phyloP scores from a whole-genome alignment of 257 asterid genomes.

The Solanum chiquidenum region DNA sequence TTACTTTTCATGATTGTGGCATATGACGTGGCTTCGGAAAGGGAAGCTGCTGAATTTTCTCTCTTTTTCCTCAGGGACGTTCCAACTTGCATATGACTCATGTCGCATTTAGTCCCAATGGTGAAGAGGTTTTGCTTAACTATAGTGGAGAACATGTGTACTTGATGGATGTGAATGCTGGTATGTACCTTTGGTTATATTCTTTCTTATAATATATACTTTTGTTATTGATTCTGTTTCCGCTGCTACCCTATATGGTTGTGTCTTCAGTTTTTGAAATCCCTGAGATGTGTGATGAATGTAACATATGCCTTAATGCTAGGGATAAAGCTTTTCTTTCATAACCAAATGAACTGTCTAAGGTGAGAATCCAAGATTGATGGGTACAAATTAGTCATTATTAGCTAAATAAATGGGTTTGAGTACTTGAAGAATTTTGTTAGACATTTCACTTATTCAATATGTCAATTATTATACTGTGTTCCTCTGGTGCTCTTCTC shows the following conservation, averaged over 20 bases:
- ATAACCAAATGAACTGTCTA: neutral
- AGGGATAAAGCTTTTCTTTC: neutral
- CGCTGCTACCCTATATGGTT: neutral
- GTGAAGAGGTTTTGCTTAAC: conserved; percentile 93
- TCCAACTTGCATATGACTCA: conserved; percentile 81
- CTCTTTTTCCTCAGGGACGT: conserved; percentile 48
- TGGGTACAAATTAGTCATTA: neutral
- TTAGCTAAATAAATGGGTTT: neutral
- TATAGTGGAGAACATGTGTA: conserved; percentile 94
- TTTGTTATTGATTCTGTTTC: neutral
- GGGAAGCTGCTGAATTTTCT: conserved; percentile 3
- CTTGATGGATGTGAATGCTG: conserved; percentile 76
- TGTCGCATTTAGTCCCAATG: conserved; percentile 78
- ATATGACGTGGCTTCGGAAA: neutral
- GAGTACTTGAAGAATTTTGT: neutral
- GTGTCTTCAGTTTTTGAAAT: neutral
- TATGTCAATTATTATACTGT: neutral
- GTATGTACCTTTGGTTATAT: conserved; percentile 18
- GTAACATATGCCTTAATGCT: neutral
- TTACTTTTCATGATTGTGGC: neutral
- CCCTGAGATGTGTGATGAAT: neutral
- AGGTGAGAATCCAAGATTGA: neutral
- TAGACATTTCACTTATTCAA: neutral
- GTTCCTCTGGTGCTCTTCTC: neutral
- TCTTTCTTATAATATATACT: neutral